Evolutionary conservation across 1,139 yeast species (phyloP).

Genomic region (Geotrichum bryndzae): DNA sequence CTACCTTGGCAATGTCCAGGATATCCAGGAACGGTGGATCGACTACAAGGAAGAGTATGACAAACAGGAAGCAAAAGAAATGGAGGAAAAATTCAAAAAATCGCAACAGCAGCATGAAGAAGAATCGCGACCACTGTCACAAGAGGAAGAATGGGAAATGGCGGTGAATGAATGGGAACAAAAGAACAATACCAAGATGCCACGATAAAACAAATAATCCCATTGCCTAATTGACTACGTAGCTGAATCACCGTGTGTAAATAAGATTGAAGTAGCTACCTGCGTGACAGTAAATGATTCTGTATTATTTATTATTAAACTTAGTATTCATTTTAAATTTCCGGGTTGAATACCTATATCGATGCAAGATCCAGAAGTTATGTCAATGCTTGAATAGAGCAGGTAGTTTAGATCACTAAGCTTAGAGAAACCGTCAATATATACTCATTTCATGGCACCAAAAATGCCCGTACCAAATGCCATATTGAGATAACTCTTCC

Average conservation of each 20-base stretch:
- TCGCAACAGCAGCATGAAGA: slow-evolving; percentile 16
- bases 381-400: no score
- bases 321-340: background rate
- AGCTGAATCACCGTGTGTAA: background rate
- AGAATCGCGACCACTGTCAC: slow-evolving; percentile 35
- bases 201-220: background rate
- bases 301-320: no score
- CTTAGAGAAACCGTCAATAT: no score
- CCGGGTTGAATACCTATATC: background rate
- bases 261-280: background rate
- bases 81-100: slow-evolving; percentile 36
- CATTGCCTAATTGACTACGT: background rate
- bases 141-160: slow-evolving; percentile 66
- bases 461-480: no score
- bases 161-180: slow-evolving; percentile 63
- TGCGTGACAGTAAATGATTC: no score
- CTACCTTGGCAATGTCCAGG: slow-evolving; percentile 47
- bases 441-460: no score
- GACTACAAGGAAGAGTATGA: slow-evolving; percentile 78
- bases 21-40: slow-evolving; percentile 94
- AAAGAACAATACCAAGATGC: slow-evolving; percentile 23
- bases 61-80: slow-evolving; percentile 48
- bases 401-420: no score
- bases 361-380: no score
- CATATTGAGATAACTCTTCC: no score